Percentiles rank a stretch among this genome's conserved stretches.
These are phyloP conservation scores for Ganoderma resinaceum DNA, from an alignment of 1,284 basidiomycete genomes.

Conservation along the genomic window DNA sequence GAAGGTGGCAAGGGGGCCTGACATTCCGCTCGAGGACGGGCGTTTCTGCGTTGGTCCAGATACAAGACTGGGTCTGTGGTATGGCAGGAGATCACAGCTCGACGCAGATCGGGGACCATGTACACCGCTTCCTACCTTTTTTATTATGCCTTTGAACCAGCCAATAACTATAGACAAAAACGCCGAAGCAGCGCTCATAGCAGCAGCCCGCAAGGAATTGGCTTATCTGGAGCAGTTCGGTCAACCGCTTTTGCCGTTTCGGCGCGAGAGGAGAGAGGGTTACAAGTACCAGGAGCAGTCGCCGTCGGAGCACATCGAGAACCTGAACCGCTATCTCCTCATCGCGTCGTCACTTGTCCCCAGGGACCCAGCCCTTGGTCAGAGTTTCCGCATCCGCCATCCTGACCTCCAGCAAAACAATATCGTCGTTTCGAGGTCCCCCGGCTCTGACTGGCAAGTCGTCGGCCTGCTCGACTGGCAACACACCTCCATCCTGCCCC, in stretches of 20 bases:
- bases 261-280: conserved; percentile 49
- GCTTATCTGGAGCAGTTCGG: conserved; percentile 58
- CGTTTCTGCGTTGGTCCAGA: conserved; percentile 59
- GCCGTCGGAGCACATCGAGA: conserved; percentile 50
- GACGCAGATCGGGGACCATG: conserved; percentile 57
- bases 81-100: conserved; percentile 54
- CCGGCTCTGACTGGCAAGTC: conserved; percentile 38
- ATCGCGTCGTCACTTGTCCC: conserved; percentile 48
- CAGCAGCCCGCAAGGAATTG: conserved; percentile 54
- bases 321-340: conserved; percentile 44
- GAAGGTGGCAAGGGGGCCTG: conserved; percentile 42
- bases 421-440: conserved; percentile 44
- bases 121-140: conserved; percentile 37
- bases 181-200: conserved; percentile 52
- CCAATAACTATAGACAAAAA: conserved; percentile 47
- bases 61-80: conserved; percentile 52
- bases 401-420: conserved; percentile 49
- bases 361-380: conserved; percentile 37
- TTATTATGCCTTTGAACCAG: conserved; percentile 31
- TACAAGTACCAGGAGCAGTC: conserved; percentile 59
- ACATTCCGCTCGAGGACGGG: conserved; percentile 46
- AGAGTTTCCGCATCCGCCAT: conserved; percentile 44
- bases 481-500: conserved; percentile 53
- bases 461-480: conserved; percentile 53
- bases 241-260: conserved; percentile 55